Base-by-base conservation (phyloP, 2,329 filamentous ascomycete species). In the Verticillium isaacii region DNA sequence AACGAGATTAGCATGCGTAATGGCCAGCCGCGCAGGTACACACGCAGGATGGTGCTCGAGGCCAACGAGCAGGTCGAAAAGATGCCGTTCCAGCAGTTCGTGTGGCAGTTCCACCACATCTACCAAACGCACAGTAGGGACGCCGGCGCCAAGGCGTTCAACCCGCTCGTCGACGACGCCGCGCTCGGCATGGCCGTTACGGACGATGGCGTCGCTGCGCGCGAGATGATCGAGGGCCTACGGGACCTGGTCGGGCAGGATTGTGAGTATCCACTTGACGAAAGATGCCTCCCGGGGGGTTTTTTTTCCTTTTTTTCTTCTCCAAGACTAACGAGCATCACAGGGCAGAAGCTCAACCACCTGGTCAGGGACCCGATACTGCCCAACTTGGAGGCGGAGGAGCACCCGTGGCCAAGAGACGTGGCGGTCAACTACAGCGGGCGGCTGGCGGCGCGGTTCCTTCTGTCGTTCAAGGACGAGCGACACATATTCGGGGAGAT, bases 21-120 rank as follows among this genome's bases (percentile, higher is more conserved):
- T 62, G 70, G 70, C n/a, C 67, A 70, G 29, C 67, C 71, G 32
- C 73, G 76, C 7, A 69, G 69, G 67, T 78, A 75, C 68, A 71
- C 73, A 61, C 77, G 80, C 50, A 72, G 71, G 7, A 75, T 78
- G 36, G 82, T 80, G n/a, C 72, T 83, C 55, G 72, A 73, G 7
- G 72, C 81, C 34, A 83, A 80, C 72, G 71, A 71, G 34, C 80
- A 83, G 68, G 76, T 86, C 56, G 84, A 86, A 68, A 84, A 84
- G 66, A 74, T 86, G 74, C 84, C 84, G 0, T 86, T 86, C 68
- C 82, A 80, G 71, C 83, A 86, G 71, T 85, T 86, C 67, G 82
- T 81, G 3, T 84, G 82, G 65, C 83, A 85, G 71, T 86, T 86
- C 69, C 84, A 86, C 70, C 79, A 85, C 68, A 77, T 85, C 61